Evolutionary conservation across 345 rosid genomes (phyloP).

Genomic region (Gossypium rotundifolium): DNA sequence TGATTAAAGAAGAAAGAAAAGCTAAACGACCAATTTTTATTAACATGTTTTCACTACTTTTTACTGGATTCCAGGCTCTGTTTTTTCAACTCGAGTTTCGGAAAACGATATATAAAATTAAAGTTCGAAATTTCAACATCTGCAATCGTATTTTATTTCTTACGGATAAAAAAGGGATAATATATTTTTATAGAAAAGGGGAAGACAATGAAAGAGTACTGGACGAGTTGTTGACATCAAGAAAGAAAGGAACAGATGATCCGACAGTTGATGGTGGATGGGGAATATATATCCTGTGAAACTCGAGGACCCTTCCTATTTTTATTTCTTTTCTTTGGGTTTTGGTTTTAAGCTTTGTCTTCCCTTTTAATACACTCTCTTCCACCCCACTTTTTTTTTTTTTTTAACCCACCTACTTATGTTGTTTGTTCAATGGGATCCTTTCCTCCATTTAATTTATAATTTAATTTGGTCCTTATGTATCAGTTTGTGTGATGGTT

Average conservation of each 20-base stretch:
- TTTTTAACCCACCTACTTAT: background rate
- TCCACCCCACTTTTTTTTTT: constrained; percentile 10
- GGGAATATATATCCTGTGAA: constrained; percentile 31
- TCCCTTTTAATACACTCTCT: constrained; percentile 19
- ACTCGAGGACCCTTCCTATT: constrained; percentile 23
- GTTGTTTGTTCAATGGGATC: background rate
- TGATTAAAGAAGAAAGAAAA: background rate
- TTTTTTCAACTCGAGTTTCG: background rate
- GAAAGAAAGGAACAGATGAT: constrained; percentile 24
- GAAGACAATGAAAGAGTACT: constrained; percentile 1
- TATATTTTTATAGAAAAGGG: background rate
- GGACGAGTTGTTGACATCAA: constrained; percentile 18
- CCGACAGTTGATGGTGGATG: constrained; percentile 49
- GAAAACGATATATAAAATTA: no score
- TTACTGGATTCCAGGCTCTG: constrained; percentile 37
- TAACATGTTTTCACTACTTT: constrained; percentile 24
- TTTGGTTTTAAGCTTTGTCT: constrained; percentile 7
- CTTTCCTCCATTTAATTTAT: background rate
- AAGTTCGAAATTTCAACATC: no score
- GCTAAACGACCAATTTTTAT: constrained; percentile 18
- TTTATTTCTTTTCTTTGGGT: background rate
- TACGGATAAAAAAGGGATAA: background rate
- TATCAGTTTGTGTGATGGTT: no score
- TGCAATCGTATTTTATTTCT: background rate
- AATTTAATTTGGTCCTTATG: no score